Conservation (phyloP, 805 yeast species). For the Saccharomycopsis schoenii region DNA sequence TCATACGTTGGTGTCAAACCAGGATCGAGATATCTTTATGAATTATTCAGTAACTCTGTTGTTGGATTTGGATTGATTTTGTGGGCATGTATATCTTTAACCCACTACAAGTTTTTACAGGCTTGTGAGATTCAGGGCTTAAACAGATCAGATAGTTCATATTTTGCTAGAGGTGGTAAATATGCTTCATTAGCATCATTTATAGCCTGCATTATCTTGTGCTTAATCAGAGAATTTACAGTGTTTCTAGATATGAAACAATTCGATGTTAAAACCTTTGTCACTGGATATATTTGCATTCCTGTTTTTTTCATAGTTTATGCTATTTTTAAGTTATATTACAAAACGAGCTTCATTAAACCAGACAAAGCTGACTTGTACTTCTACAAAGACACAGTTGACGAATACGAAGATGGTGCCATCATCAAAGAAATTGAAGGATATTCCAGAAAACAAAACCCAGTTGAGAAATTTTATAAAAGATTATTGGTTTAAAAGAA, state of each 20-base stretch:
- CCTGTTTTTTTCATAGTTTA: constrained; percentile 32
- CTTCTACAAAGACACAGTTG: constrained; percentile 37
- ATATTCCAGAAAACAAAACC: background rate
- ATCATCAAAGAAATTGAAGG: constrained; percentile 11
- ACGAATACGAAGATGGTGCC: constrained; percentile 30
- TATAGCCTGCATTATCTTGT: constrained; percentile 26
- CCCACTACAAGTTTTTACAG: constrained; percentile 34
- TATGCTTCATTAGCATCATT: constrained; percentile 34
- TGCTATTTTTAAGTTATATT: constrained; percentile 29
- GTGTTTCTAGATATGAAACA: constrained; percentile 32
- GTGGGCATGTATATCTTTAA: constrained; percentile 35
- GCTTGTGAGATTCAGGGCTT: constrained; percentile 37
- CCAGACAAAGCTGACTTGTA: constrained; percentile 32
- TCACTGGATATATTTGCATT: constrained; percentile 27
- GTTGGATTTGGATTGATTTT: constrained; percentile 36
- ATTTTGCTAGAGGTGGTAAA: constrained; percentile 35
- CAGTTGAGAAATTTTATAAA: background rate
- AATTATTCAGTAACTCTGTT: constrained; percentile 35
- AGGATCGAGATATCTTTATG: constrained; percentile 31
- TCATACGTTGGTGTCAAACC: constrained; percentile 35
- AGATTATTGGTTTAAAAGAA: background rate
- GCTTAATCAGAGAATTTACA: constrained; percentile 34
- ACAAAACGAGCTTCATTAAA: constrained; percentile 28
- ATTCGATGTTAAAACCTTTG: constrained; percentile 32
- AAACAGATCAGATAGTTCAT: constrained; percentile 29